phyloP scores from a whole-genome alignment of 495 filamentous ascomycete genomes.

The Penicillium canescens region DNA sequence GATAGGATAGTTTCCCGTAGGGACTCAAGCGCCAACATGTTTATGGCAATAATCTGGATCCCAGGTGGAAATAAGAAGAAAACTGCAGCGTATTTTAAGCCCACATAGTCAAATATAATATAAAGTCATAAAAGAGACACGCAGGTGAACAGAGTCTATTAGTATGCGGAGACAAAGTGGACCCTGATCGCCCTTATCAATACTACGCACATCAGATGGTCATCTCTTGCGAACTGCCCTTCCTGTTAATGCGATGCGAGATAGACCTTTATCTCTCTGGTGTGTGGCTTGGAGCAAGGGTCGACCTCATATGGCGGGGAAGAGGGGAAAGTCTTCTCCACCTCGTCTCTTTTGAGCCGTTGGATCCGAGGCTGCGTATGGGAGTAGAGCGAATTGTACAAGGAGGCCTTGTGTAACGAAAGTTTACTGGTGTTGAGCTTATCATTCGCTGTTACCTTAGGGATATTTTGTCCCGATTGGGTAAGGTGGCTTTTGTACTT shows the following conservation, averaged over 20 bases:
- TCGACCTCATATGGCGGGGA: slow-evolving; percentile 2
- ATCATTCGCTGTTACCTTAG: slow-evolving; percentile 11
- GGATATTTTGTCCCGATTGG: slow-evolving; percentile 28
- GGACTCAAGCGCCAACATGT: slow-evolving; percentile 6
- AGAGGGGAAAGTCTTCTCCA: background rate
- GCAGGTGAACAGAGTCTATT: background rate
- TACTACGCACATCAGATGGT: background rate
- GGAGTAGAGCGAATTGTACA: background rate
- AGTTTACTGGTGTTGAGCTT: slow-evolving; percentile 20
- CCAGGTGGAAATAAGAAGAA: background rate
- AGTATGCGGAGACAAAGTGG: background rate
- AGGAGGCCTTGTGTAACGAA: background rate
- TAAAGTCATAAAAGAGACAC: background rate
- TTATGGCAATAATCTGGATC: background rate
- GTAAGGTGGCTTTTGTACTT: slow-evolving; percentile 13
- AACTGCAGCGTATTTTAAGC: too few species aligned
- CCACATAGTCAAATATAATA: background rate
- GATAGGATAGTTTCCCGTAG: slow-evolving; percentile 4
- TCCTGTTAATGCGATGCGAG: slow-evolving; percentile 39
- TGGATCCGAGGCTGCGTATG: slow-evolving; percentile 21
- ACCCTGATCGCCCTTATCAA: slow-evolving; percentile 2
- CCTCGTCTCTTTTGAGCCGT: slow-evolving; percentile 15
- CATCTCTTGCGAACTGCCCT: slow-evolving; percentile 17
- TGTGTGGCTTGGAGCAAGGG: background rate
- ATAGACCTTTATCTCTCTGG: slow-evolving; percentile 1